Evolutionary conservation across 202 grass and related monocot species (phyloP).

Genomic region (Setaria italica): DNA sequence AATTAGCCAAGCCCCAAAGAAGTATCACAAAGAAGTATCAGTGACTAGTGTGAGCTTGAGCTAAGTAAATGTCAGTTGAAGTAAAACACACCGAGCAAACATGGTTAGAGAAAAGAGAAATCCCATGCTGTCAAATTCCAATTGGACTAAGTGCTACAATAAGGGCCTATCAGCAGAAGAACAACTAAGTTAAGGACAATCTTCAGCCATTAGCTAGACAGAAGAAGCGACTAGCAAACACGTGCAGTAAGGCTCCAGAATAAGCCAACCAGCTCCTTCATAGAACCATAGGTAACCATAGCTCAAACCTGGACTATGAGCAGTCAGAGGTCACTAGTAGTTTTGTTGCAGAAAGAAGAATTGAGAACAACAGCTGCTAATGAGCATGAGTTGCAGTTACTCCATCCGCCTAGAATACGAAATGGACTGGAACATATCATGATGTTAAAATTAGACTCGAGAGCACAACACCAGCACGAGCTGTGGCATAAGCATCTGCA

Average conservation of each 20-base stretch:
- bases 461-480: background rate
- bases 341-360: background rate
- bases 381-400: background rate
- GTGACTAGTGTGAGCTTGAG: no score
- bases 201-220: background rate
- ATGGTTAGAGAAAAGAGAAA: background rate
- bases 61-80: background rate
- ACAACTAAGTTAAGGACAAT: background rate
- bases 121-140: background rate
- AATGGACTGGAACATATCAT: background rate
- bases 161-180: background rate
- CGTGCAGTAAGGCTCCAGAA: background rate
- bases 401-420: background rate
- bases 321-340: background rate
- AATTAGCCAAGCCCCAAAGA: background rate
- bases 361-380: background rate
- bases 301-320: background rate
- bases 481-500: constrained; percentile 6
- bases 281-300: background rate
- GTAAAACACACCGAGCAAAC: background rate
- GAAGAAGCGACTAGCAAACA: background rate
- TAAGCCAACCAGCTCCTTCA: background rate
- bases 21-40: no score
- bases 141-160: background rate
- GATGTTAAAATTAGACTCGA: background rate